phyloP scores from a whole-genome alignment of 179 eudicot species.

The Actinidia chinensis region DNA sequence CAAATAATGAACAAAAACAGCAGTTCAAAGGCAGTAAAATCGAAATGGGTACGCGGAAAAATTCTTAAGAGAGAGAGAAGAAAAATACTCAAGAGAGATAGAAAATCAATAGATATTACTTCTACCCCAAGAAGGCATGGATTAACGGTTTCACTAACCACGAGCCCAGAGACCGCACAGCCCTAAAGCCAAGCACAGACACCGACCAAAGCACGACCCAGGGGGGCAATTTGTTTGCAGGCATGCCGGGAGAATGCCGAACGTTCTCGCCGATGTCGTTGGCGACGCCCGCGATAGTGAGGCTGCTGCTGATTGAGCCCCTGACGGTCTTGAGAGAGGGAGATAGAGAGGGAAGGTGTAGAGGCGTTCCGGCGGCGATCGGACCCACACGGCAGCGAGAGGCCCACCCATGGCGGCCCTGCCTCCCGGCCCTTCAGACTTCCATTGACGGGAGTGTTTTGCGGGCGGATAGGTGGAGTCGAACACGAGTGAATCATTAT shows the following conservation, averaged over 20 bases:
- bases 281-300: slow-evolving; percentile 85
- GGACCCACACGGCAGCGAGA: slow-evolving; percentile 86
- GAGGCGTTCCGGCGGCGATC: slow-evolving; percentile 69
- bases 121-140: slow-evolving; percentile 78
- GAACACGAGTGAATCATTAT: neutral
- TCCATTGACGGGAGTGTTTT: slow-evolving; percentile 27
- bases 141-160: slow-evolving; percentile 60
- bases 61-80: neutral
- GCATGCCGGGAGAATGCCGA: slow-evolving; percentile 82
- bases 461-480: neutral
- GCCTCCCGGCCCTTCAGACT: slow-evolving; percentile 51
- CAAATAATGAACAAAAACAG: too few relatives aligned
- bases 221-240: slow-evolving; percentile 73
- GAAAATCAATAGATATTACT: neutral
- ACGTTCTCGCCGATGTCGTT: slow-evolving; percentile 82
- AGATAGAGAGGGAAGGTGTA: slow-evolving; percentile 73
- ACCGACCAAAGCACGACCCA: slow-evolving; percentile 70
- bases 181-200: slow-evolving; percentile 59
- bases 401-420: slow-evolving; percentile 95
- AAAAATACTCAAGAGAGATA: neutral
- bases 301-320: slow-evolving; percentile 74
- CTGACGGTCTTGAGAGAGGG: slow-evolving; percentile 63
- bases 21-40: too few relatives aligned
- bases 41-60: too few relatives aligned
- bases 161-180: slow-evolving; percentile 82